Evolutionary conservation across 2,329 filamentous ascomycete species (phyloP).

Genomic region (Fusarium sp.): DNA sequence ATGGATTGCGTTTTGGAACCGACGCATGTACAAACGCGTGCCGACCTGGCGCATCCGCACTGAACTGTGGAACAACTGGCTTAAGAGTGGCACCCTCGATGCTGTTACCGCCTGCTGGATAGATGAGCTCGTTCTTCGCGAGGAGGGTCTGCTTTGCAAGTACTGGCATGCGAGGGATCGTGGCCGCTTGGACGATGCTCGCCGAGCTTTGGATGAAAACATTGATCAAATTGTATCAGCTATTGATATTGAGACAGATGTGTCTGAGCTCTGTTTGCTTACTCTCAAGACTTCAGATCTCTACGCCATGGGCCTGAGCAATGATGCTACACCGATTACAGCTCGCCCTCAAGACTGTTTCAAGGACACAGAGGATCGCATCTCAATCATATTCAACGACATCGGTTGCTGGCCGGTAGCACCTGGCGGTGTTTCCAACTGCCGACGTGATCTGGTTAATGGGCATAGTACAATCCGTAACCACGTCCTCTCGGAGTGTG

Average conservation of each 20-base stretch:
- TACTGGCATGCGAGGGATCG: conserved; percentile 33
- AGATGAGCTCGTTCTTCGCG: conserved; percentile 33
- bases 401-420: conserved; percentile 38
- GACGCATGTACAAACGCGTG: conserved; percentile 23
- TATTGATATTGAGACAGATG: conserved; percentile 34
- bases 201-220: conserved; percentile 15
- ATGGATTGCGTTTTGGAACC: conserved; percentile 19
- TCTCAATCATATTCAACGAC: conserved; percentile 36
- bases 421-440: conserved; percentile 37
- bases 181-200: conserved; percentile 13
- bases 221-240: conserved; percentile 34
- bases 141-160: conserved; percentile 18
- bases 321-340: conserved; percentile 34
- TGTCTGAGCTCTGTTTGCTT: conserved; percentile 26
- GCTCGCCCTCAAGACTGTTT: conserved; percentile 33
- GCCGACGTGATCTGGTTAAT: conserved; percentile 37
- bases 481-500: conserved; percentile 36
- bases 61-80: conserved; percentile 35
- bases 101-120: conserved; percentile 35
- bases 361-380: conserved; percentile 23
- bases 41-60: conserved; percentile 36
- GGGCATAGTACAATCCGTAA: conserved; percentile 36
- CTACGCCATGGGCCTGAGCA: conserved; percentile 37
- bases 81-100: conserved; percentile 18
- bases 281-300: conserved; percentile 35